Evolutionary conservation across 805 yeast genomes (phyloP).

Genomic region (Saccharomyces kudriavzevii): DNA sequence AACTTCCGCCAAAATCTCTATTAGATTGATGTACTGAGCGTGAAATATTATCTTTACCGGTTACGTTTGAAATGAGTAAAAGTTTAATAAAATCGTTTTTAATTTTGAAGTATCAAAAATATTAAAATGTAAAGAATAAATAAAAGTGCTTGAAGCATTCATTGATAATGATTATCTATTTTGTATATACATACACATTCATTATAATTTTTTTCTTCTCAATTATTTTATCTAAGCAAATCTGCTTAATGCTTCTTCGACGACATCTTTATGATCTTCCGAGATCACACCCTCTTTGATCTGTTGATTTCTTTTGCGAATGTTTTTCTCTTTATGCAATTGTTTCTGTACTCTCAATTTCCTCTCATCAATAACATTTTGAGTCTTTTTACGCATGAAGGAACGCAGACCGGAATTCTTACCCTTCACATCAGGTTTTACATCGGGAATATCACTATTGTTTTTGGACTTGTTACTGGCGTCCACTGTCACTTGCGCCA

Average conservation of each 20-base stretch:
- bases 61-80: background rate
- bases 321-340: constrained; percentile 62
- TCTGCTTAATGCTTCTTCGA: constrained; percentile 36
- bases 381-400: constrained; percentile 72
- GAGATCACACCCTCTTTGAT: constrained; percentile 43
- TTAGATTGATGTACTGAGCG: constrained; percentile 73
- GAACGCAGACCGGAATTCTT: constrained; percentile 79
- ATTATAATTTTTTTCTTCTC: background rate
- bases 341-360: constrained; percentile 68
- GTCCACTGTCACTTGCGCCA: constrained; percentile 36
- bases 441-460: constrained; percentile 43
- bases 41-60: background rate
- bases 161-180: background rate
- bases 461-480: constrained; percentile 31
- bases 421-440: constrained; percentile 64
- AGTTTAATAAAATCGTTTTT: background rate
- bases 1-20: constrained; percentile 84
- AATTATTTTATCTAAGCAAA: constrained; percentile 13
- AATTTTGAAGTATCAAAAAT: no score
- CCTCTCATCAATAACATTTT: constrained; percentile 81
- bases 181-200: background rate
- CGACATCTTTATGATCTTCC: constrained; percentile 39
- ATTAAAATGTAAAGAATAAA: background rate
- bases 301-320: constrained; percentile 46
- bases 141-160: background rate